These are phyloP conservation scores for Aspergillus candidus DNA, from an alignment of 2,329 filamentous ascomycete genomes.

Conservation along the genomic window DNA sequence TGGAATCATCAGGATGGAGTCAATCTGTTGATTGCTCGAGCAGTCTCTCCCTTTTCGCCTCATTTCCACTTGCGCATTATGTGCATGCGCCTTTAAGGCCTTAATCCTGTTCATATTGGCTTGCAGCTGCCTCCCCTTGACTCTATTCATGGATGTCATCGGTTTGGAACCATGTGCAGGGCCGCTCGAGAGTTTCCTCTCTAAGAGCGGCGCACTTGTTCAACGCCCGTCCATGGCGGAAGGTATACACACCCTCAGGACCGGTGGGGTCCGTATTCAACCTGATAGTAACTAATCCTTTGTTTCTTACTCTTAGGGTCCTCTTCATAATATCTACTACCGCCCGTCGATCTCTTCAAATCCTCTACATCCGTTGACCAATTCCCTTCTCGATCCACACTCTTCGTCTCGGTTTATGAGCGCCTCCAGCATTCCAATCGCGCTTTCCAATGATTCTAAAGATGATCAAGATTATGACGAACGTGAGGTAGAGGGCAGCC, in stretches of 20 bases:
- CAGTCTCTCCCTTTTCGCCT: slow-evolving; percentile 4
- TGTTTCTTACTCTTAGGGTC: slow-evolving; percentile 3
- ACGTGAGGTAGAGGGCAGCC: no score
- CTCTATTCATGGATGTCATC: slow-evolving; percentile 40
- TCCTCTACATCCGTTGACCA: no score
- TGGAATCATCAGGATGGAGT: no score
- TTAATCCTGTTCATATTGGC: slow-evolving; percentile 8
- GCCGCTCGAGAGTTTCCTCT: slow-evolving; percentile 32
- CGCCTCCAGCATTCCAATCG: no score
- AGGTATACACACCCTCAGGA: slow-evolving; percentile 14
- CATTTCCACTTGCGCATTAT: slow-evolving; percentile 1
- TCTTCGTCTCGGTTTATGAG: no score
- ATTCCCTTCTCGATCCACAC: no score
- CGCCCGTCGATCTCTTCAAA: no score
- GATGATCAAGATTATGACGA: no score
- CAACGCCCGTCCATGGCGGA: slow-evolving; percentile 19
- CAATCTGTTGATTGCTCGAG: slow-evolving; percentile 3
- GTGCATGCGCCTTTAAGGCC: slow-evolving; percentile 3
- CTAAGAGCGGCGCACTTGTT: slow-evolving; percentile 29
- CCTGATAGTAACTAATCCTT: neutral
- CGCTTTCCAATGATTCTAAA: no score
- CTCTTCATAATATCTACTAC: slow-evolving; percentile 1
- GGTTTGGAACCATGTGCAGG: slow-evolving; percentile 33
- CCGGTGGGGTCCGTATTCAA: neutral
- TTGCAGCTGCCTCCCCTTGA: slow-evolving; percentile 17